Evolutionary conservation across 148 eudicot species (phyloP).

Genomic region (Cornus kousa): DNA sequence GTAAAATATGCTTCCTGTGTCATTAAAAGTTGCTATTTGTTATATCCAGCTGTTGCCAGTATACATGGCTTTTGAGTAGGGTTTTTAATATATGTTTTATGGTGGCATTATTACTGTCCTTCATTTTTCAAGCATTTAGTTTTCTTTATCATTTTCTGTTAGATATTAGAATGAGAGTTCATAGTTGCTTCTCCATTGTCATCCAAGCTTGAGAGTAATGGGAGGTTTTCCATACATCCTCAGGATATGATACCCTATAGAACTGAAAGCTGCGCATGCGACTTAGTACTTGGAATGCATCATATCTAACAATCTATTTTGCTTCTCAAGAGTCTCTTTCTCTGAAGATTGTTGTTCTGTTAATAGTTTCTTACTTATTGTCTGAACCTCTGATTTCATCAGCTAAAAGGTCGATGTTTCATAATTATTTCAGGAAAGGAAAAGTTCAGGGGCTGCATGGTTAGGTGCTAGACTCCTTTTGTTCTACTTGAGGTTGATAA

Average conservation of each 20-base stretch:
- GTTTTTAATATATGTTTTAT: neutral
- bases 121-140: no score
- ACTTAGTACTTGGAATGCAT: neutral
- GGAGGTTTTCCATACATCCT: neutral
- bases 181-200: neutral
- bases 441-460: constrained; percentile 68
- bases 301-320: neutral
- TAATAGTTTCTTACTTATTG: neutral
- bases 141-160: no score
- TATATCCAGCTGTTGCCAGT: neutral
- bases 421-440: constrained; percentile 54
- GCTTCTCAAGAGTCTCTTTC: neutral
- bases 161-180: no score
- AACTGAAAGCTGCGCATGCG: neutral
- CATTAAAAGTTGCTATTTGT: no score
- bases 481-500: constrained; percentile 63
- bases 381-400: neutral
- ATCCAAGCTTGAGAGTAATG: neutral
- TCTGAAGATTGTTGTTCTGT: neutral
- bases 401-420: neutral
- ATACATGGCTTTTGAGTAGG: neutral
- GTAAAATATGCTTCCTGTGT: neutral
- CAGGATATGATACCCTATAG: neutral
- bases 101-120: neutral
- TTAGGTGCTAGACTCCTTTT: constrained; percentile 78